Evolutionary conservation across 176 grass and related monocot genomes (phyloP).

Genomic region (Carex cristatella): DNA sequence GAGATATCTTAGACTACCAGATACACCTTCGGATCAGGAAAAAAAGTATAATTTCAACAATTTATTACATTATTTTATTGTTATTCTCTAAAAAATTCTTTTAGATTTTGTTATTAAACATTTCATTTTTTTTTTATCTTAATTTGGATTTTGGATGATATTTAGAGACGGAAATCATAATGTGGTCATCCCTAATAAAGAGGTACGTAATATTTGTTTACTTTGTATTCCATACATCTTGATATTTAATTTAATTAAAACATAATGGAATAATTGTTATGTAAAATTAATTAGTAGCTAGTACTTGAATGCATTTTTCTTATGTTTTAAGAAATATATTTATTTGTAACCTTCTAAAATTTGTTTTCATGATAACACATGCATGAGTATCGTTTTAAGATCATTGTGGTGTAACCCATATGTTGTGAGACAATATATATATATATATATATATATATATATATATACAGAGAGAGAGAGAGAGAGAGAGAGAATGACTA

Average conservation of each 20-base stretch:
- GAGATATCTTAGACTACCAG: slow-evolving; percentile 47
- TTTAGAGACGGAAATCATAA: background rate
- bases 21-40: slow-evolving; percentile 33
- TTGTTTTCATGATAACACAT: background rate
- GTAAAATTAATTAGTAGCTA: background rate
- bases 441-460: no score
- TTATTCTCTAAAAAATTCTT: background rate
- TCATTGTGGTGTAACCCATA: no score
- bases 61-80: background rate
- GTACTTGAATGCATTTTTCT: background rate
- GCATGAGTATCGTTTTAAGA: background rate
- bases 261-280: background rate
- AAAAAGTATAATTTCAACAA: background rate
- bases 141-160: background rate
- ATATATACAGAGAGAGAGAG: no score
- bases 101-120: background rate
- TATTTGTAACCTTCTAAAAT: background rate
- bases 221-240: background rate
- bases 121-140: background rate
- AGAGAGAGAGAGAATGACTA: no score
- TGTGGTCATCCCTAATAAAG: background rate
- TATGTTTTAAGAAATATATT: background rate
- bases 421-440: no score
- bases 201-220: background rate
- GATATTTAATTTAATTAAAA: background rate